Evolutionary conservation across 768 basidiomycete genomes (phyloP).

Genomic region (Pisolithus orientalis): DNA sequence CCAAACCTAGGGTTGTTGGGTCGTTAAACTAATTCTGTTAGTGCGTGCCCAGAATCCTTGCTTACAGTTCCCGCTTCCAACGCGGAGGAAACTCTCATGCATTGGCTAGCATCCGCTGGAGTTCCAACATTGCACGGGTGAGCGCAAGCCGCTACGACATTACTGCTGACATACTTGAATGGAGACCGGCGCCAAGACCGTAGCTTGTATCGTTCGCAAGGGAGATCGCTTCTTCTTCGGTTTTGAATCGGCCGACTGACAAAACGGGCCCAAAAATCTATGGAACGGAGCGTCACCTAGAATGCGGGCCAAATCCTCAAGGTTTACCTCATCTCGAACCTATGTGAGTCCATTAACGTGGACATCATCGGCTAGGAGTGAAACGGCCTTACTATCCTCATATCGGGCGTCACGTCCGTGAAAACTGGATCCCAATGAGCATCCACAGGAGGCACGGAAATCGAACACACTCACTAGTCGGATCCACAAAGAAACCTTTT

Average conservation of each 20-base stretch:
- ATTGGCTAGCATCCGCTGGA: slow-evolving; percentile 72
- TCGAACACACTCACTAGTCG: slow-evolving; percentile 59
- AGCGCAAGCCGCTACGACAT: background rate
- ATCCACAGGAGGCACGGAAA: slow-evolving; percentile 3
- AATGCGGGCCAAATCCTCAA: slow-evolving; percentile 3
- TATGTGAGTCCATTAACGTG: slow-evolving; percentile 21
- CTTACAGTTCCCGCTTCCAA: slow-evolving; percentile 86
- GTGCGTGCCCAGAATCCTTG: background rate
- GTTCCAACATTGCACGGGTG: slow-evolving; percentile 16
- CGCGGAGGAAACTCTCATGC: slow-evolving; percentile 80
- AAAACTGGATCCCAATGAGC: slow-evolving; percentile 50
- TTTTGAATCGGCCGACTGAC: slow-evolving; percentile 73
- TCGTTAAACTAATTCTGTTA: too few species aligned
- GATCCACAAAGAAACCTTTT: slow-evolving; percentile 86
- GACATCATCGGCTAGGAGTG: slow-evolving; percentile 1
- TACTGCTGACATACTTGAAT: slow-evolving; percentile 57
- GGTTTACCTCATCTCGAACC: slow-evolving; percentile 27
- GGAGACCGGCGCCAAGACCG: slow-evolving; percentile 88
- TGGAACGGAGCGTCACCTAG: slow-evolving; percentile 4
- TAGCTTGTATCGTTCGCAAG: slow-evolving; percentile 87
- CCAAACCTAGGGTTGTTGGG: slow-evolving; percentile 58
- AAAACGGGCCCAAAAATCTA: slow-evolving; percentile 96
- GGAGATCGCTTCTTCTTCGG: slow-evolving; percentile 79
- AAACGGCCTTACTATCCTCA: slow-evolving; percentile 70
- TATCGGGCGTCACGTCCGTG: slow-evolving; percentile 66